Evolutionary conservation across 2,329 filamentous ascomycete genomes (phyloP).

Genomic region (Alternaria gaisen): DNA sequence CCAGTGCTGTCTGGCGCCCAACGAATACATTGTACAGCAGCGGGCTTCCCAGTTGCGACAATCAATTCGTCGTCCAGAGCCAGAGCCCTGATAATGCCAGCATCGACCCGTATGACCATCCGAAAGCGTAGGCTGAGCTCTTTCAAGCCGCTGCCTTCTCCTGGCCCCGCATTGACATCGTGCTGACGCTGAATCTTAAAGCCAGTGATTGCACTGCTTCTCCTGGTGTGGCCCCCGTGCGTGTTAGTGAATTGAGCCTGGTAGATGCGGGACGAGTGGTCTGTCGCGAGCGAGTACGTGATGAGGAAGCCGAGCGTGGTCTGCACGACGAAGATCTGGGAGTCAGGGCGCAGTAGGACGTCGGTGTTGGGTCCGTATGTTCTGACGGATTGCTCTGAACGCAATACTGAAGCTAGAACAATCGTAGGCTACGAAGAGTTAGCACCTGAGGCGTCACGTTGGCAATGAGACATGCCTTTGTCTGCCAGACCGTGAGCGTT

Average conservation of each 20-base stretch:
- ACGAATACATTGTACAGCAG: conserved; percentile 94
- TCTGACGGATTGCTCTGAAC: conserved; percentile 79
- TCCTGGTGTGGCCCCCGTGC: conserved; percentile 52
- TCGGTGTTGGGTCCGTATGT: conserved; percentile 87
- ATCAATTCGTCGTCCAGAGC: conserved; percentile 92
- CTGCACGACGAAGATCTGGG: conserved; percentile 88
- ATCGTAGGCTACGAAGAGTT: conserved; percentile 75
- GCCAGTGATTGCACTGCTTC: conserved; percentile 58
- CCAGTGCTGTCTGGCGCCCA: conserved; percentile 87
- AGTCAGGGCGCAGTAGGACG: conserved; percentile 87
- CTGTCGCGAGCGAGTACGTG: conserved; percentile 90
- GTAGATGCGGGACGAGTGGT: conserved; percentile 83
- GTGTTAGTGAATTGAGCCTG: conserved; percentile 77
- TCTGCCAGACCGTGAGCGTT: conserved; percentile 95
- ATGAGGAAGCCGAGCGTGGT: conserved; percentile 88
- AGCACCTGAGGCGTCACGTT: conserved; percentile 24
- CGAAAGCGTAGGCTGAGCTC: conserved; percentile 92
- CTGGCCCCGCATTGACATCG: conserved; percentile 67
- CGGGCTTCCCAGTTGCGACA: conserved; percentile 88
- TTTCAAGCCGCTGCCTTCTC: conserved; percentile 81
- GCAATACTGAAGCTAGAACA: conserved; percentile 82
- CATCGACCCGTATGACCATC: conserved; percentile 98
- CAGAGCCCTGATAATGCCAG: conserved; percentile 86
- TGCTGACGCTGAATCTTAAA: conserved; percentile 50
- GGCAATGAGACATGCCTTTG: conserved; percentile 71